Conservation (phyloP, 2,329 filamentous ascomycete species). For the Colletotrichum cordylinicola region DNA sequence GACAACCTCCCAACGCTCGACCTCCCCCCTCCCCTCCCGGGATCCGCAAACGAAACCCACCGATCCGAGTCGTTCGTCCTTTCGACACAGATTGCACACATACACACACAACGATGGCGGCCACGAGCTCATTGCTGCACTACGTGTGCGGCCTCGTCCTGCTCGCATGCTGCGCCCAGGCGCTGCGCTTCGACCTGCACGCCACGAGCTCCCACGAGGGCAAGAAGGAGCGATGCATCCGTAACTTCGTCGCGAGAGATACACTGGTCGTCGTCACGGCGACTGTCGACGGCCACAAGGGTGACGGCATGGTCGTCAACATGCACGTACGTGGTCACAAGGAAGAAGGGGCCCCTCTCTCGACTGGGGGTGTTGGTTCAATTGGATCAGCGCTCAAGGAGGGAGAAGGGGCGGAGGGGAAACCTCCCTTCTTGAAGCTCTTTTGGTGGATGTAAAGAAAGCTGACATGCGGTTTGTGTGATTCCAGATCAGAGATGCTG, state of each 20-base stretch:
- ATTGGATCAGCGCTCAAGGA: background rate
- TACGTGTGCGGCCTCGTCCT: slow-evolving; percentile 64
- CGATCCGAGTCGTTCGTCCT: background rate
- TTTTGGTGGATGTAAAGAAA: background rate
- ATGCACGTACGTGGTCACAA: slow-evolving; percentile 75
- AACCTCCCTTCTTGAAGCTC: background rate
- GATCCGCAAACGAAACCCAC: background rate
- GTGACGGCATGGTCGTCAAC: slow-evolving; percentile 92
- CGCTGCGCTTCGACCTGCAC: slow-evolving; percentile 92
- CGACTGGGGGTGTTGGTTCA: background rate
- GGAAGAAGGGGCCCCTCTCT: background rate
- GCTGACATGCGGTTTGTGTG: slow-evolving; percentile 8
- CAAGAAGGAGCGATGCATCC: slow-evolving; percentile 85
- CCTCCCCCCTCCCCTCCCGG: slow-evolving; percentile 49
- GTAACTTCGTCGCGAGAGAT: slow-evolving; percentile 93
- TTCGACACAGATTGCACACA: background rate
- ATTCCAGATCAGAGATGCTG: slow-evolving; percentile 85
- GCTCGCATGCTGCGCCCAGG: slow-evolving; percentile 60
- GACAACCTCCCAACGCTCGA: background rate
- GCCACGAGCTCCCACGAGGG: slow-evolving; percentile 68
- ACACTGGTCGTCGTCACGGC: slow-evolving; percentile 96
- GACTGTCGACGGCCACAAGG: slow-evolving; percentile 82
- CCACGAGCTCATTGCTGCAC: slow-evolving; percentile 59
- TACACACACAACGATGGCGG: slow-evolving; percentile 48
- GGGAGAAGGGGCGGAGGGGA: background rate